These are phyloP conservation scores for Mycosarcoma mackinlayi DNA, from an alignment of 1,284 basidiomycete species.

Conservation along the genomic window DNA sequence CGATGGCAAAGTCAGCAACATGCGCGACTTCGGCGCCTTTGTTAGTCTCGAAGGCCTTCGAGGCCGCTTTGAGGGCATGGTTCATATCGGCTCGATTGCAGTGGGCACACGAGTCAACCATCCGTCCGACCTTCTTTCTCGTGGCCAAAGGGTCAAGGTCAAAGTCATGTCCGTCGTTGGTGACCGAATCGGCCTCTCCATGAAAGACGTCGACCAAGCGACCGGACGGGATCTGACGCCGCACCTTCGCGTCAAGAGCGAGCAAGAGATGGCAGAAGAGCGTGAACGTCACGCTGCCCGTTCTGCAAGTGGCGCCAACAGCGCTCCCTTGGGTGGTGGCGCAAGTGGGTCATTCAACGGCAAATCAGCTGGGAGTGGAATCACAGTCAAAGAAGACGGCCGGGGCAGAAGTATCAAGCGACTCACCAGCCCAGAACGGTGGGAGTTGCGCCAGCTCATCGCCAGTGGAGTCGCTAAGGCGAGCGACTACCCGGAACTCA, in stretches of 20 bases:
- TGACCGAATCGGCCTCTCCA: slow-evolving; percentile 83
- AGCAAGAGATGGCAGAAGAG: slow-evolving; percentile 75
- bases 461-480: slow-evolving; percentile 92
- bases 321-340: slow-evolving; percentile 68
- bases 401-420: slow-evolving; percentile 76
- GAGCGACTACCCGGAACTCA: slow-evolving; percentile 94
- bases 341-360: slow-evolving; percentile 11
- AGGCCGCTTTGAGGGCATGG: slow-evolving; percentile 91
- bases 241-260: slow-evolving; percentile 89
- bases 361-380: slow-evolving; percentile 31
- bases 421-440: slow-evolving; percentile 93
- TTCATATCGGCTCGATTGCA: slow-evolving; percentile 92
- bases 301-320: slow-evolving; percentile 70
- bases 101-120: slow-evolving; percentile 80
- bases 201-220: slow-evolving; percentile 95
- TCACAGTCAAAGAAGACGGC: slow-evolving; percentile 51
- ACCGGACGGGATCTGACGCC: slow-evolving; percentile 91
- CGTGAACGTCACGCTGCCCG: slow-evolving; percentile 44
- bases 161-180: slow-evolving; percentile 83
- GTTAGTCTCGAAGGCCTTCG: slow-evolving; percentile 86
- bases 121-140: slow-evolving; percentile 83
- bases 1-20: slow-evolving; percentile 81
- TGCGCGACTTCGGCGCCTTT: slow-evolving; percentile 97
- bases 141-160: slow-evolving; percentile 89
- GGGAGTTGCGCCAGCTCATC: slow-evolving; percentile 99